Evolutionary conservation across 1,284 basidiomycete genomes (phyloP).

Genomic region (Ustilago nuda): DNA sequence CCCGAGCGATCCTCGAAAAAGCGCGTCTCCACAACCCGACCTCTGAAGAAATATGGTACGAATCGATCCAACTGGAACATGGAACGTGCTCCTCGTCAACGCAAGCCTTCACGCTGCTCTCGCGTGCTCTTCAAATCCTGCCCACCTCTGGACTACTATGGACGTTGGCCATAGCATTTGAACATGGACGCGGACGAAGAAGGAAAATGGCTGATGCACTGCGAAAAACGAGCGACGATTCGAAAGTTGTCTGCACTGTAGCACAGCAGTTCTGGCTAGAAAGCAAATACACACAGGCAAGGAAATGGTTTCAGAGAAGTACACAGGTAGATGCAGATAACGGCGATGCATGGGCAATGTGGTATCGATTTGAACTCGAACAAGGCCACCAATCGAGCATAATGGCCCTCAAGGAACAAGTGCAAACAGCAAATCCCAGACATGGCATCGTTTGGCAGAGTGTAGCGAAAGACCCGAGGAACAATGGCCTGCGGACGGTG

Average conservation of each 20-base stretch:
- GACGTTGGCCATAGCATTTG: slow-evolving; percentile 90
- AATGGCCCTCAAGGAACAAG: not conserved
- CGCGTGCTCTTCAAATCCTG: slow-evolving; percentile 85
- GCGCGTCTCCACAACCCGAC: slow-evolving; percentile 85
- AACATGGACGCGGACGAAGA: slow-evolving; percentile 87
- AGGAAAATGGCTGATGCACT: slow-evolving; percentile 86
- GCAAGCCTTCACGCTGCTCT: slow-evolving; percentile 85
- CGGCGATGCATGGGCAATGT: slow-evolving; percentile 95
- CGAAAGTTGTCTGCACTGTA: slow-evolving; percentile 86
- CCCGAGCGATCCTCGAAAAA: slow-evolving; percentile 91
- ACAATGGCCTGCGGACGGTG: not conserved
- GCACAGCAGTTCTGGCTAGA: slow-evolving; percentile 94
- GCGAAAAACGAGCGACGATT: slow-evolving; percentile 87
- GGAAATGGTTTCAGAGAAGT: slow-evolving; percentile 90
- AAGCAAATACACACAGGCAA: slow-evolving; percentile 90
- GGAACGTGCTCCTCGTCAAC: slow-evolving; percentile 76
- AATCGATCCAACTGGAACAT: slow-evolving; percentile 89
- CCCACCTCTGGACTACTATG: slow-evolving; percentile 88
- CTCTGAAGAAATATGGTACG: slow-evolving; percentile 87
- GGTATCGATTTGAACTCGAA: slow-evolving; percentile 91
- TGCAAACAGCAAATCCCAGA: slow-evolving; percentile 79
- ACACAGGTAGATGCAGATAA: slow-evolving; percentile 79
- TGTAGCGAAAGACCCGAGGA: slow-evolving; percentile 75
- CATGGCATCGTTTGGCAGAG: slow-evolving; percentile 87
- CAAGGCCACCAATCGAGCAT: slow-evolving; percentile 76